Evolutionary conservation across 192 early-diverging fungal species (phyloP), one percentile per base, ranked within the genome.

Genomic region (Rhizophagus prolifer): DNA sequence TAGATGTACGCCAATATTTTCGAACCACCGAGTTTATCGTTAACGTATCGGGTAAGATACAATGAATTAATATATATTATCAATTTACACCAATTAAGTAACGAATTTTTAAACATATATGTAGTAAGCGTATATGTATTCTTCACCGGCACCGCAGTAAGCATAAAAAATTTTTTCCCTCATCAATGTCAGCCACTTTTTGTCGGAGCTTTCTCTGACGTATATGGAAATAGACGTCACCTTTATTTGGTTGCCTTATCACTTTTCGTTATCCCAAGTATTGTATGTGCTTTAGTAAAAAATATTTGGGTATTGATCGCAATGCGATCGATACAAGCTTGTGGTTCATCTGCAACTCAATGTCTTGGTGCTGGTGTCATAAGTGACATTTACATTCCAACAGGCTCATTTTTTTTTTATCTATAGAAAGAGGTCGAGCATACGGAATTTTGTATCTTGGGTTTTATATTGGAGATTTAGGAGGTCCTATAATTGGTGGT

Each of bases 401-500:
- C 19, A 47, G 74, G 74, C 41, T 44, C 41, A 12, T 13, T 44
- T 66, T 64, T 14, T 13, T 14, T 44, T 63, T 28, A 74, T 16
- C 54, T 21, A 28, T 16, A 75, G 83, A 84, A 28, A 80, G 83
- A 30, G 81, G 81, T 8, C 26, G 68, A 10, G 81, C 80, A 10
- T 84, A 79, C 78, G 83, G 83, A 10, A 34, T 84, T 2, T 79
- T 66, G 31, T 84, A 79, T 60, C 50, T 82, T 13, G 83, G 83
- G 12, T 76, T 75, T 25, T 50, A 80, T 23, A 30, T 84, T n/a
- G 83, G 74, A 44, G 47, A 47, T 36, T 80, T 84, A 71, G 64
- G 82, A 23, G 83, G 83, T 66, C 83, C 83, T 13, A 73, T 84
- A 31, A 79, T 84, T 62, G 83, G 83, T 16, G 74, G 74, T 50